phyloP scores from a whole-genome alignment of 129 eudicot genomes.

The Silybum marianum region DNA sequence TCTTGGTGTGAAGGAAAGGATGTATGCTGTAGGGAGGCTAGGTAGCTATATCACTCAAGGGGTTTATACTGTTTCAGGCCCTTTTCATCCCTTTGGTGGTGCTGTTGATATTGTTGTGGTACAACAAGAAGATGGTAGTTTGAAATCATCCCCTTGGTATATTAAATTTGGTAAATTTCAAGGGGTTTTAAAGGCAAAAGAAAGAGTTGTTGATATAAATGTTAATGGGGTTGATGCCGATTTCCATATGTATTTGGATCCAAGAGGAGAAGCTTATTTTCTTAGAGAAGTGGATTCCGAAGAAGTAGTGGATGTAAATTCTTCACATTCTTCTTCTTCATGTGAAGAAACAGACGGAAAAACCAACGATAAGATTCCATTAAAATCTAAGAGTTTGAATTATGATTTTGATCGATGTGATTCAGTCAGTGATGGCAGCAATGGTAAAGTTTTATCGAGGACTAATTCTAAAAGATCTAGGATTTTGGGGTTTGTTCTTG shows the following conservation, averaged over 20 bases:
- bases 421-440: constrained; percentile 44
- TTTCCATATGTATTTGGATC: constrained; percentile 85
- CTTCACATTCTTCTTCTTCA: constrained; percentile 52
- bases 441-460: constrained; percentile 39
- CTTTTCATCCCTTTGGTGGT: constrained; percentile 95
- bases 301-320: constrained; percentile 35
- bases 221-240: constrained; percentile 86
- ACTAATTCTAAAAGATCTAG: constrained; percentile 50
- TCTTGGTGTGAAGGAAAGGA: constrained; percentile 29
- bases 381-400: constrained; percentile 59
- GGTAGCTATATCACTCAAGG: constrained; percentile 80
- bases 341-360: constrained; percentile 52
- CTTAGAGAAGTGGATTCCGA: constrained; percentile 68
- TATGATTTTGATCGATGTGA: constrained; percentile 42
- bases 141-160: constrained; percentile 94
- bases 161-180: constrained; percentile 93
- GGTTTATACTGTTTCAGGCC: constrained; percentile 75
- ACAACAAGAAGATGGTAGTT: constrained; percentile 81
- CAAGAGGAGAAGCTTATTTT: constrained; percentile 81
- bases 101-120: constrained; percentile 97
- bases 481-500: constrained; percentile 67
- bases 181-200: constrained; percentile 89
- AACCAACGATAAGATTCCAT: constrained; percentile 30
- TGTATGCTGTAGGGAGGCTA: constrained; percentile 80
- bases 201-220: constrained; percentile 65